Evolutionary conservation across 2,329 filamentous ascomycete genomes (phyloP).

Genomic region (Byssoonygena ceratinophila): DNA sequence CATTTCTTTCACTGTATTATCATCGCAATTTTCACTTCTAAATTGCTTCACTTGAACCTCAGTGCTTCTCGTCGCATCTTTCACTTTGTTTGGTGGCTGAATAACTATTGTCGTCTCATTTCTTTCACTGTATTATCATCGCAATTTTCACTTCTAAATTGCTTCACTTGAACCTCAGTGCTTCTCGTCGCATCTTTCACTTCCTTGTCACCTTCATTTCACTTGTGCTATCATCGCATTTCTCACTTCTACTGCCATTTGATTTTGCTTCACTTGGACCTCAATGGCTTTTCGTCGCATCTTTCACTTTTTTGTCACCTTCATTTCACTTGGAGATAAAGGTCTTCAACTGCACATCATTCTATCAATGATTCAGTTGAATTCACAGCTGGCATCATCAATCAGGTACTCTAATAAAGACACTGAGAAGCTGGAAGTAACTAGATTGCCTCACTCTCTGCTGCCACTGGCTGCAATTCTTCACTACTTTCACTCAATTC

Average conservation of each 20-base stretch:
- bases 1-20: not conserved
- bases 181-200: conserved; percentile 1
- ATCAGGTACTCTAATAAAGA: no score
- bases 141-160: not conserved
- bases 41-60: not conserved
- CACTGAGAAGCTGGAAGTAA: not conserved
- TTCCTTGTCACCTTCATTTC: not conserved
- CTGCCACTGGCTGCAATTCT: not conserved
- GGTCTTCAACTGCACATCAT: no score
- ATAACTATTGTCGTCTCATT: no score
- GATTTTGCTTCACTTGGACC: not conserved
- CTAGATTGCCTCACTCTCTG: not conserved
- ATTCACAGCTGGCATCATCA: no score
- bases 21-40: not conserved
- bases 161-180: not conserved
- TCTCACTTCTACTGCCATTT: not conserved
- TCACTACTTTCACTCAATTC: not conserved
- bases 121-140: not conserved
- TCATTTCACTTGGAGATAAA: not conserved
- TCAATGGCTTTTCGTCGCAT: not conserved
- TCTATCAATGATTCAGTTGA: no score
- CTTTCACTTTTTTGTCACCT: not conserved
- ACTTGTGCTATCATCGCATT: not conserved
- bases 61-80: not conserved
- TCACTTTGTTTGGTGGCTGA: no score